These are phyloP conservation scores for Actinomortierella wolfii DNA, from an alignment of 371 early-diverging fungal species.

Conservation along the genomic window DNA sequence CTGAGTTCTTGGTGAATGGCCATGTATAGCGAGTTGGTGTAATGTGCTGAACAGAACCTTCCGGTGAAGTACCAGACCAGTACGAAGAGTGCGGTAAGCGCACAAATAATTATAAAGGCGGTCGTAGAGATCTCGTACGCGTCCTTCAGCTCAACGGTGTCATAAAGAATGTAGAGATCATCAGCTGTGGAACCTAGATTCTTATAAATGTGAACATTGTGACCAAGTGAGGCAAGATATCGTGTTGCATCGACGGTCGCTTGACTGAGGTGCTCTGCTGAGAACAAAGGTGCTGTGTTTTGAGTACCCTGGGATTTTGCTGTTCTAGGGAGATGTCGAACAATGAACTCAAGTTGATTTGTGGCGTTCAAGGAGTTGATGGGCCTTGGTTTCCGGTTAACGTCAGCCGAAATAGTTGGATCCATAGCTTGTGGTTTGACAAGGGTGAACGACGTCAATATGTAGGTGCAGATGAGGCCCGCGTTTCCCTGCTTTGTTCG, in stretches of 20 bases:
- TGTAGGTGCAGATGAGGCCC: conserved; percentile 5
- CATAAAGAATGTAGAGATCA: conserved; percentile 3
- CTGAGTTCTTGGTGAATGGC: conserved; percentile 6
- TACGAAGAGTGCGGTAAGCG: background rate
- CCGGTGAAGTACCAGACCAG: background rate
- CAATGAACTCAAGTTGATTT: conserved; percentile 4
- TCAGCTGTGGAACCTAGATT: background rate
- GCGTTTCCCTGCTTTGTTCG: background rate
- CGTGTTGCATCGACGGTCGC: conserved; percentile 7
- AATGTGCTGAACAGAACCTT: background rate
- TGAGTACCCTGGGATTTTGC: no score
- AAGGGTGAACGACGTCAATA: background rate
- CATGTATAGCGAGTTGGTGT: conserved; percentile 9
- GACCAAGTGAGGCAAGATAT: conserved; percentile 12
- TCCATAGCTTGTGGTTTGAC: conserved; percentile 6
- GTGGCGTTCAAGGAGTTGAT: background rate
- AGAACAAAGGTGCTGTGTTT: background rate
- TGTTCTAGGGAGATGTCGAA: background rate
- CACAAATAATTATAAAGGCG: no score
- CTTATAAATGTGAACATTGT: conserved; percentile 4
- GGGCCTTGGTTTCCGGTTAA: no score
- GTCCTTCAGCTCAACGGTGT: conserved; percentile 6
- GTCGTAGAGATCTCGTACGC: conserved; percentile 7
- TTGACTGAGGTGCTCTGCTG: conserved; percentile 1
- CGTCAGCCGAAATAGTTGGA: background rate